Evolutionary conservation across 257 asterid genomes (phyloP).

Genomic region (Nyctanthes arbortristis): DNA sequence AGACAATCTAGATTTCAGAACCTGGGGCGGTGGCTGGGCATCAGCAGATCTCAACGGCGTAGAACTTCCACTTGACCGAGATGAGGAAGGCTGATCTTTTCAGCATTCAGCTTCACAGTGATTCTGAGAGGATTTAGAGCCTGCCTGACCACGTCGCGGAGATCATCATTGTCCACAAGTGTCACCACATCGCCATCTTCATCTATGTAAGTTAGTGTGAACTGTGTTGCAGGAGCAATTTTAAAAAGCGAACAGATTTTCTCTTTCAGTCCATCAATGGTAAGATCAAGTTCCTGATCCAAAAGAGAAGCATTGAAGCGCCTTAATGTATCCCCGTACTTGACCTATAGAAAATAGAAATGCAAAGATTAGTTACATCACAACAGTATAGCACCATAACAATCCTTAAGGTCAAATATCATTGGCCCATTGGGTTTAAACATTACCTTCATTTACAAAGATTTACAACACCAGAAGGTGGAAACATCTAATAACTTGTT

Average conservation of each 20-base stretch:
- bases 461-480: neutral
- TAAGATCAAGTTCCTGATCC: conserved; percentile 42
- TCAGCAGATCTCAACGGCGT: conserved; percentile 45
- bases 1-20: conserved; percentile 35
- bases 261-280: conserved; percentile 56
- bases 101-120: conserved; percentile 43
- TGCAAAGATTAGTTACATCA: neutral
- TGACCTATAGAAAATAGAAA: conserved; percentile 53
- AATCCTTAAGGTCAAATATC: too few relatives aligned
- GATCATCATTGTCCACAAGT: conserved; percentile 83
- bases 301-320: conserved; percentile 62
- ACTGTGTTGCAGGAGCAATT: conserved; percentile 49
- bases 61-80: conserved; percentile 42
- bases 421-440: neutral
- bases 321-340: conserved; percentile 67
- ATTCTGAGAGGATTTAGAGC: conserved; percentile 71
- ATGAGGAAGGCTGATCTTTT: conserved; percentile 24
- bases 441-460: neutral
- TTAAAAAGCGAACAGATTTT: conserved; percentile 68
- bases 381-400: neutral
- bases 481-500: neutral
- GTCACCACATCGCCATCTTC: conserved; percentile 77
- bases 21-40: conserved; percentile 27
- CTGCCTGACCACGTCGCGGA: conserved; percentile 70
- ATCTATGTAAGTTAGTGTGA: conserved; percentile 66